Base-by-base conservation (phyloP, 2,329 filamentous ascomycete species). In the Pestalotiopsis sp. region DNA sequence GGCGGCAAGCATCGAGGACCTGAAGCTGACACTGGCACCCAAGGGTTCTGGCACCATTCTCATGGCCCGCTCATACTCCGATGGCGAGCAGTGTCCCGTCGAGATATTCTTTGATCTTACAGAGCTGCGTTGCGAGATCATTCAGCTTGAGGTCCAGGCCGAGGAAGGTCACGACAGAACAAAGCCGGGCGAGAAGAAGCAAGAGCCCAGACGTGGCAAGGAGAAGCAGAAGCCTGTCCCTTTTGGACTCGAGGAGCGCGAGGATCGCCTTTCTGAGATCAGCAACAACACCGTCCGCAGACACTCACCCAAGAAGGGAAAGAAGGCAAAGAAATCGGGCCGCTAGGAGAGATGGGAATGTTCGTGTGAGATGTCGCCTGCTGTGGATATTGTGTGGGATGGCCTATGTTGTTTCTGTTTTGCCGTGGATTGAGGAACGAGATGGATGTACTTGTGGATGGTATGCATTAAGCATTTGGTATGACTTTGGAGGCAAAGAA, bases 81-180 rank as follows among this genome's bases (percentile, higher is more conserved):
- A 59, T 17, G 64, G 52, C n/a, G 23, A 60, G 9, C 17, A 14
- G 17, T 20, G 60, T 13, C 31, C 41, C 7, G 20, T 66, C 4
- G 17, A 27, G 7, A 60, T 13, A 4, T 66, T 66, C 25, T 4
- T 23, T 13, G 56, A 61, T 25, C 14, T 66, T n/a, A 61, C 52
- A 11, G 52, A 66, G 25, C 39, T 66, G 31, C 56, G 64, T 20
- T 59, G 57, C 49, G 60, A 31, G 11, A 60, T 31, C 17, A 60
- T 66, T 11, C 64, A 66, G 36, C 56, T 66, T 23, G 64, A 66
- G 64, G 31, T 66, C 17, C 9, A 4, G 13, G 64, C 41, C n/a
- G 20, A 20, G 45, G 45, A 52, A 20, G 45, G 45, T 9, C 14
- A 38, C 3, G n/a, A 20, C 38, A 27, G 60, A 63, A 39, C 25